phyloP scores from a whole-genome alignment of 1,284 basidiomycete genomes.

The Heterobasidion occidentale region DNA sequence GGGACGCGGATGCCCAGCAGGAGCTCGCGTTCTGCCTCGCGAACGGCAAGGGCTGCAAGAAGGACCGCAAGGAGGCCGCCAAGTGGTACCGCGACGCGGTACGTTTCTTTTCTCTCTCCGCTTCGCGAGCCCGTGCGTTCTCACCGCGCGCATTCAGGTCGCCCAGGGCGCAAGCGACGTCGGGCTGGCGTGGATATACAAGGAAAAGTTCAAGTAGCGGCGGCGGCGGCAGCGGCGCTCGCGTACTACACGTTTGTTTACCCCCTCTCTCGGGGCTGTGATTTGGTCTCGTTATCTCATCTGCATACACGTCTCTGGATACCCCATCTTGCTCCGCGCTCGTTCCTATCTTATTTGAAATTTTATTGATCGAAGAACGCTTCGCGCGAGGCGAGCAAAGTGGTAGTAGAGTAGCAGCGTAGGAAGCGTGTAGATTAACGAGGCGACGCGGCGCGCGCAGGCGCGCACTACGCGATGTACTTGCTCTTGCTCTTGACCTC shows the following conservation, averaged over 20 bases:
- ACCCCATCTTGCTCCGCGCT: neutral
- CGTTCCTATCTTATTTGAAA: neutral
- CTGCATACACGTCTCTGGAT: too few species aligned
- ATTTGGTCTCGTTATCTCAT: too few species aligned
- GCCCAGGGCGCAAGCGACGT: conserved; percentile 73
- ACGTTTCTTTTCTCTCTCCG: conserved; percentile 17
- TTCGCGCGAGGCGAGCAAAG: too few species aligned
- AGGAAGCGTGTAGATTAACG: too few species aligned
- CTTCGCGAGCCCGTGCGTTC: neutral
- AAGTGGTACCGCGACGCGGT: conserved; percentile 87
- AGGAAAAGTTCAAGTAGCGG: conserved; percentile 53
- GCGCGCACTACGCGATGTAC: conserved; percentile 22
- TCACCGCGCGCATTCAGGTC: conserved; percentile 32
- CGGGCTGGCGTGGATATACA: conserved; percentile 84
- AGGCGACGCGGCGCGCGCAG: neutral
- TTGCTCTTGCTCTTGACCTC: conserved; percentile 46
- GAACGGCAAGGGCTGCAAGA: conserved; percentile 86
- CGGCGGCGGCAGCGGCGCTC: too few species aligned
- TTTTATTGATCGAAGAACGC: neutral
- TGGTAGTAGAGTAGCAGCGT: too few species aligned
- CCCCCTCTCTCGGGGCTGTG: too few species aligned
- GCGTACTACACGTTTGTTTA: too few species aligned
- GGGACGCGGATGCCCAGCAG: conserved; percentile 82
- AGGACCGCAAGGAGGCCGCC: conserved; percentile 79
- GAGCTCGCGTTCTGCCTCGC: conserved; percentile 81